Base-by-base conservation (phyloP, 306 rosid genomes). In the Quercus wislizeni region DNA sequence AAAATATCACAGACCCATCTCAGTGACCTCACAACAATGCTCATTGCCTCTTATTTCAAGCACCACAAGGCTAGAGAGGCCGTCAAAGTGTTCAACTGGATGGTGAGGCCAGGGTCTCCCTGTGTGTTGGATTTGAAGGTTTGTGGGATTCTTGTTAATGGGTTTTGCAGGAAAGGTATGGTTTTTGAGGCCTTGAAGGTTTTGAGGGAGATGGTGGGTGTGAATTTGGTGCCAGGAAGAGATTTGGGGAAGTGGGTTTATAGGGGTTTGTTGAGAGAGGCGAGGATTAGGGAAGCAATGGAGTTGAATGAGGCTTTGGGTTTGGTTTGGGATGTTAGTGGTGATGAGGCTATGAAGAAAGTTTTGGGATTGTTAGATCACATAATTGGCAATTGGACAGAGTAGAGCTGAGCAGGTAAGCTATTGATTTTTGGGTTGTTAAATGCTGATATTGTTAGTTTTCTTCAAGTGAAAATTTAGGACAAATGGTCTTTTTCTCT, bases 231-330 rank as follows among this genome's bases (percentile, higher is more conserved):
- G 25, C 85, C 84, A 51, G 33, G 76, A 3, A 30, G 75, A 15
- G 81, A 43, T 54, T 21, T 75, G 52, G 71, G 75, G 74, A 84
- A 69, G 74, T 77, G 74, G 71, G 65, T 87, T 33, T 89, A 72
- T 80, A 78, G 85, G 67, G 81, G 81, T 59, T 80, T 91, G 76
- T 79, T 89, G 81, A 85, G 80, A 76, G 91, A 89, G 59, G 92
- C 96, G 1, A 83, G 91, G 86, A 80, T 91, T 28, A 18, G 35
- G 31, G 90, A 89, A 54, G 92, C 97, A 2, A 3, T 78, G 82
- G 83, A 85, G 68, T 76, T 89, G 46, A 82, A 83, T 35, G 78
- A 79, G 64, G 83, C 84, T 82, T 81, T 84, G 57, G 74, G 65
- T 35, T 69, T n/a, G 43, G 80, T 21, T 43, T 65, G 27, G 11